Evolutionary conservation across 805 yeast species (phyloP), one percentile per base, ranked within the genome.

Genomic region (Nematodospora valgi): DNA sequence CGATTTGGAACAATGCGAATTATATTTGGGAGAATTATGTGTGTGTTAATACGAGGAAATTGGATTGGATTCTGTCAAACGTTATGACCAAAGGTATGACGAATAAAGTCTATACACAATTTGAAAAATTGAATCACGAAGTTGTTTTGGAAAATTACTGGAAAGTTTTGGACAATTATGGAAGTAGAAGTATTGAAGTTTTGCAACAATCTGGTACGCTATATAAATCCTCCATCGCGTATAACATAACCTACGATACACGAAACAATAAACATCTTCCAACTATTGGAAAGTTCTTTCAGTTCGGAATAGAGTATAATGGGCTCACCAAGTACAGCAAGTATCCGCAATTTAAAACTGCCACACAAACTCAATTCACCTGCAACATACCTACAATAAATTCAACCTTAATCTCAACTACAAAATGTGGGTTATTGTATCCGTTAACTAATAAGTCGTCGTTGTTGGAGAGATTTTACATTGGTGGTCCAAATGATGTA

Each of bases 401-500:
- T 4, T 34, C 37, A 12, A 50, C 38, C 35, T 44, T 51, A 37
- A 56, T 66, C 2, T 31, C 54, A 23, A 44, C 69, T 23, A 48
- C 45, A 29, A 66, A 63, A 38, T 45, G 58, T 0, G 73, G 73
- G 1, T 28, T 59, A 0, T 48, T 68, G 24, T 50, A 48, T 35
- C 47, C 59, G 1, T 44, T 50, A 6, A 28, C 39, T 15, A 30
- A 27, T 5, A 41, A 42, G 3, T 43, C 65, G 10, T 50, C 58
- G n/a, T 56, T 76, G 6, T 59, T 76, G 57, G 82, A 76, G 49
- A 56, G 77, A 30, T 76, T 74, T 38, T 72, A 67, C 46, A 56
- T 69, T 3, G 82, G 82, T n/a, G 82, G 82, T 2, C 74, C 82
- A 9, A 76, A 75, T 44, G 81, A 76, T 41, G 66, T 76, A 6